phyloP scores from a whole-genome alignment of 352 stramenopile genomes.

The Globisporangium ultimum region DNA sequence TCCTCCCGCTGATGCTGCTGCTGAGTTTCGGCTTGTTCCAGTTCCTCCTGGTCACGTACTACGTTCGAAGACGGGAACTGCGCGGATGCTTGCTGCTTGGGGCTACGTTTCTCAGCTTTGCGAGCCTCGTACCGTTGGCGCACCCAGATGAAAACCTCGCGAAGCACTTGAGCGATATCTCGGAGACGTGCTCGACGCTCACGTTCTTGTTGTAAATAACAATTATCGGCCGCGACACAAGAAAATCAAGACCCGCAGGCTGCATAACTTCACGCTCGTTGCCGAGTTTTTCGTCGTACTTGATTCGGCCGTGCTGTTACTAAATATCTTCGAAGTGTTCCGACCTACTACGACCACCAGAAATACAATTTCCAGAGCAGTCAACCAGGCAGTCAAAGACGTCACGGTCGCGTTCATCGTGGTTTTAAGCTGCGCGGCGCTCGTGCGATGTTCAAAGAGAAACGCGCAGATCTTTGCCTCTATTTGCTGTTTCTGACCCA shows the following conservation, averaged over 20 bases:
- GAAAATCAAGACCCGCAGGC: slow-evolving; percentile 16
- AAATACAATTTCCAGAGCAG: background rate
- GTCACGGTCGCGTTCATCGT: slow-evolving; percentile 28
- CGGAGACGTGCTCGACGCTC: slow-evolving; percentile 24
- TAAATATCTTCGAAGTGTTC: background rate
- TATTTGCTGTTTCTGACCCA: slow-evolving; percentile 28
- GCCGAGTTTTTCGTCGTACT: slow-evolving; percentile 17
- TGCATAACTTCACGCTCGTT: slow-evolving; percentile 18
- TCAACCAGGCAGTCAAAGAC: slow-evolving; percentile 20
- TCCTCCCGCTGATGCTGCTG: no score
- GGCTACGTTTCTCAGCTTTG: slow-evolving; percentile 16
- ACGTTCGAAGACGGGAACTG: slow-evolving; percentile 11
- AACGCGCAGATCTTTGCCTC: slow-evolving; percentile 17
- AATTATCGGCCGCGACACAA: slow-evolving; percentile 22
- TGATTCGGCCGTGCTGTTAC: background rate
- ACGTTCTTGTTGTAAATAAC: slow-evolving; percentile 34
- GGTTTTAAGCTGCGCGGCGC: slow-evolving; percentile 28
- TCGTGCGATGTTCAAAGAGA: background rate
- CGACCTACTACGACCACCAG: background rate
- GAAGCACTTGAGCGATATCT: slow-evolving; percentile 23
- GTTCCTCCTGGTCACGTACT: slow-evolving; percentile 7
- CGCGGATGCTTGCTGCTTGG: slow-evolving; percentile 8
- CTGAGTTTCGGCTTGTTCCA: no score
- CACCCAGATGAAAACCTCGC: slow-evolving; percentile 13
- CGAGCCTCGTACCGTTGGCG: slow-evolving; percentile 18